These are phyloP conservation scores for Lepraria neglecta DNA, from an alignment of 495 filamentous ascomycete genomes.

Conservation along the genomic window DNA sequence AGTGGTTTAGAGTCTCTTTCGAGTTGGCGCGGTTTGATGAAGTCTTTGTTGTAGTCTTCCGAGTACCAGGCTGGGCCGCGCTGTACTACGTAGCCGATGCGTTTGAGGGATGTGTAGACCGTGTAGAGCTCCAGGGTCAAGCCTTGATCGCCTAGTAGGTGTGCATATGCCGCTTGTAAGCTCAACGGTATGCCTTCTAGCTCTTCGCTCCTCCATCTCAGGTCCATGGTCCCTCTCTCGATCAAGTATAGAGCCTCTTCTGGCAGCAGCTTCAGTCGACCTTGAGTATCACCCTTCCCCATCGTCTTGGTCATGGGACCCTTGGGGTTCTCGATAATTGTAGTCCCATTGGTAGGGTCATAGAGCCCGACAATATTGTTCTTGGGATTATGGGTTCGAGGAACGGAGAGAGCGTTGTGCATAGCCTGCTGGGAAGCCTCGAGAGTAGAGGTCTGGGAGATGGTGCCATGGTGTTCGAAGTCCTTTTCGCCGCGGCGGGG, in stretches of 20 bases:
- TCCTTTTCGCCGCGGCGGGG: constrained; percentile 89
- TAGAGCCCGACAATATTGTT: constrained; percentile 50
- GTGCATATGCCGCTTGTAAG: constrained; percentile 81
- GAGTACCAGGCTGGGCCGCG: constrained; percentile 56
- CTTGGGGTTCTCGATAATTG: constrained; percentile 37
- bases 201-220: constrained; percentile 62
- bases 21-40: not conserved
- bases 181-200: constrained; percentile 74
- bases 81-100: constrained; percentile 73
- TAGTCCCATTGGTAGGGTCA: constrained; percentile 40
- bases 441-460: constrained; percentile 67
- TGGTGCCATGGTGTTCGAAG: constrained; percentile 87
- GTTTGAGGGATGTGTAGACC: constrained; percentile 76
- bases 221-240: constrained; percentile 77
- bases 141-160: constrained; percentile 60
- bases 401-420: constrained; percentile 74
- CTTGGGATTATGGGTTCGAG: constrained; percentile 57
- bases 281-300: constrained; percentile 50
- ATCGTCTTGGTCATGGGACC: constrained; percentile 53
- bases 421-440: constrained; percentile 79
- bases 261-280: constrained; percentile 72
- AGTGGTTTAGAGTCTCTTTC: constrained; percentile 2
- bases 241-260: constrained; percentile 88
- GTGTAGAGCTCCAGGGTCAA: constrained; percentile 74
- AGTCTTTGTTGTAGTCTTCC: constrained; percentile 49